Base-by-base conservation (phyloP, 1,284 basidiomycete genomes). In the Heterobasidion occidentale region DNA sequence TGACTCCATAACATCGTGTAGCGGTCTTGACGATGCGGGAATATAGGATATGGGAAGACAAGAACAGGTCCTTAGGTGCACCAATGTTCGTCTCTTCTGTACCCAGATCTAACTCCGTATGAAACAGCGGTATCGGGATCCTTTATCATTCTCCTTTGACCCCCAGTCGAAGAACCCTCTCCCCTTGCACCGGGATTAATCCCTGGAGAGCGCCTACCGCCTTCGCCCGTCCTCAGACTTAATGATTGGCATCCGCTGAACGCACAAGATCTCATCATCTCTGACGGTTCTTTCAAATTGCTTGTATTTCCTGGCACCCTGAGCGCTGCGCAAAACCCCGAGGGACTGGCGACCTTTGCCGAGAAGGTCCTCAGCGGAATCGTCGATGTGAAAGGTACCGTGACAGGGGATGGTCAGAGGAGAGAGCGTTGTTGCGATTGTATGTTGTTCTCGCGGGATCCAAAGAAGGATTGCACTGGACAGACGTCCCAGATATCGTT, bases 271-370 rank as follows among this genome's bases (percentile, higher is more conserved):
- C 66, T 87, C 45, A 69, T 88, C 44, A 82, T 80, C 3, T 75
- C 87, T 9, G 84, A 91, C 61, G 75, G 75, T 8, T 80, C 84
- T 14, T 91, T 88, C 76, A 86, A 89, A 63, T 55, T 91, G 35
- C 70, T 92, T 47, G 71, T 90, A 12, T 90, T 90, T 67, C 71
- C 77, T 0, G 89, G 90, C 7, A 71, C 83, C 58, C 67, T 78
- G 38, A 27, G 27, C 27, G 3, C 27, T 27, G 27, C 27, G 27
- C 27, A 27, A 27, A 27, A 27, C 4, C 27, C 27, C 27, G 27
- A 27, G 6, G 27, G 27, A 27, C 27, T 27, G 27, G 27, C 27
- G 27, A 27, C 4, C 27, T 27, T 27, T 27, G 27, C 27, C 27
- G 27, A 27, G 27, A 27, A 27, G 27, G 27, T 27, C 27, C 27